These are phyloP conservation scores for Fusarium coffeatum DNA, from an alignment of 2,329 filamentous ascomycete species.

Conservation along the genomic window DNA sequence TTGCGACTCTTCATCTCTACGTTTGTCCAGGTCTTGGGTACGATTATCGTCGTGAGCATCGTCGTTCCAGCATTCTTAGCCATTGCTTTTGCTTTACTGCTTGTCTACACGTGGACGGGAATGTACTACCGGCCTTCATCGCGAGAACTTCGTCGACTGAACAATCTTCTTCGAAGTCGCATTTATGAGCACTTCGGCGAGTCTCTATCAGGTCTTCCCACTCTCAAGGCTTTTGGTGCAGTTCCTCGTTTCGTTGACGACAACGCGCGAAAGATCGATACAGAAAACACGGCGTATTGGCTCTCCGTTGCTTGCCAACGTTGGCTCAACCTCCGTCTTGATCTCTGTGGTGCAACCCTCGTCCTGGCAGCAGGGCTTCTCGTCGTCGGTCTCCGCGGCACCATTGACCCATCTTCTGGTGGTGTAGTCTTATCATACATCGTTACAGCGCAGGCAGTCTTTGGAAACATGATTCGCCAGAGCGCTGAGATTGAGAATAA, in stretches of 20 bases:
- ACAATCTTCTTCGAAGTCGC: slow-evolving; percentile 28
- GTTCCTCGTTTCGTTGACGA: slow-evolving; percentile 17
- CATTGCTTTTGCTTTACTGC: slow-evolving; percentile 4
- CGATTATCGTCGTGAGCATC: slow-evolving; percentile 27
- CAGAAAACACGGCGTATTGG: slow-evolving; percentile 28
- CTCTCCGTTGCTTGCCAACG: slow-evolving; percentile 12
- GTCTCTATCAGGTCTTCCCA: slow-evolving; percentile 17
- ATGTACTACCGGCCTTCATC: slow-evolving; percentile 30
- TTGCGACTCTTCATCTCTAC: slow-evolving; percentile 28
- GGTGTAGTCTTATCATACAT: slow-evolving; percentile 30
- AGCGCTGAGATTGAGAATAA: slow-evolving; percentile 75
- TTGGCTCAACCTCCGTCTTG: slow-evolving; percentile 24
- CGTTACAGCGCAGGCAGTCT: slow-evolving; percentile 58
- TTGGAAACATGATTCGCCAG: slow-evolving; percentile 75
- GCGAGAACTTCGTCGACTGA: slow-evolving; percentile 15
- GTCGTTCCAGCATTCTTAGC: slow-evolving; percentile 21
- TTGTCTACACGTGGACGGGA: slow-evolving; percentile 20
- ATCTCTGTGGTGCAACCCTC: slow-evolving; percentile 15
- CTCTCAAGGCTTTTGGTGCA: slow-evolving; percentile 24
- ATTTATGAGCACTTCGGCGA: slow-evolving; percentile 33
- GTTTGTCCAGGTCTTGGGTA: slow-evolving; percentile 15
- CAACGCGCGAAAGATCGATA: slow-evolving; percentile 21
- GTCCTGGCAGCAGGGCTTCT: slow-evolving; percentile 9
- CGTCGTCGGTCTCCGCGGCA: slow-evolving; percentile 25
- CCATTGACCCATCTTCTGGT: slow-evolving; percentile 19